phyloP scores from a whole-genome alignment of 169 alveolate genomes.

The Theileria parva region DNA sequence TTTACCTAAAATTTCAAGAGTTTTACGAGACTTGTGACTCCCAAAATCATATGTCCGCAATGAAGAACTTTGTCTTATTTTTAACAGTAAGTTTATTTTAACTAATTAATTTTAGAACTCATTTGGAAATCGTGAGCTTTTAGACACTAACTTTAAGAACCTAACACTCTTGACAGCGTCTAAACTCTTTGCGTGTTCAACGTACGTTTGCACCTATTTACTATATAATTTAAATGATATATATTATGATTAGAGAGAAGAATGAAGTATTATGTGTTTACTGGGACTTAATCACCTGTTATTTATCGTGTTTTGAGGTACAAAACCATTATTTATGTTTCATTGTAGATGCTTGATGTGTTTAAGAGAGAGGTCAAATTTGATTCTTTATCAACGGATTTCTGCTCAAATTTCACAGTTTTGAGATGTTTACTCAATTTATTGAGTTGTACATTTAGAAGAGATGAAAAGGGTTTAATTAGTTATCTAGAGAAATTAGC shows the following conservation, averaged over 20 bases:
- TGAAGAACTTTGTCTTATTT: slow-evolving; percentile 30
- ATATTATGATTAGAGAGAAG: background rate
- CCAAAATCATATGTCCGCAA: slow-evolving; percentile 12
- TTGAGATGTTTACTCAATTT: background rate
- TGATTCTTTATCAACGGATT: background rate
- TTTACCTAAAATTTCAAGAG: background rate
- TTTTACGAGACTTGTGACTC: slow-evolving; percentile 12
- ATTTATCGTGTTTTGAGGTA: slow-evolving; percentile 4
- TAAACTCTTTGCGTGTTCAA: background rate
- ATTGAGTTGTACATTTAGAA: background rate
- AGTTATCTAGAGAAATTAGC: background rate
- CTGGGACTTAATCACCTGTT: slow-evolving; percentile 1
- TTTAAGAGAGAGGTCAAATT: slow-evolving; percentile 11
- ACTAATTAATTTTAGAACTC: slow-evolving; percentile 1
- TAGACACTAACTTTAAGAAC: background rate
- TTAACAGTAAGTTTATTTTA: background rate
- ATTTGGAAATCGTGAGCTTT: slow-evolving; percentile 12
- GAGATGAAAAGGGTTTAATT: background rate
- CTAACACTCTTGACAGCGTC: background rate
- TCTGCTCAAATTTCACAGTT: background rate
- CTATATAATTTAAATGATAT: too few relatives aligned
- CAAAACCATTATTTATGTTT: background rate
- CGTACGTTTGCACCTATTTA: background rate
- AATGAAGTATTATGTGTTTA: background rate
- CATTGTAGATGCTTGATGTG: background rate